Evolutionary conservation across 345 rosid genomes (phyloP), one percentile per base, ranked within the genome.

Genomic region (Salix exigua): DNA sequence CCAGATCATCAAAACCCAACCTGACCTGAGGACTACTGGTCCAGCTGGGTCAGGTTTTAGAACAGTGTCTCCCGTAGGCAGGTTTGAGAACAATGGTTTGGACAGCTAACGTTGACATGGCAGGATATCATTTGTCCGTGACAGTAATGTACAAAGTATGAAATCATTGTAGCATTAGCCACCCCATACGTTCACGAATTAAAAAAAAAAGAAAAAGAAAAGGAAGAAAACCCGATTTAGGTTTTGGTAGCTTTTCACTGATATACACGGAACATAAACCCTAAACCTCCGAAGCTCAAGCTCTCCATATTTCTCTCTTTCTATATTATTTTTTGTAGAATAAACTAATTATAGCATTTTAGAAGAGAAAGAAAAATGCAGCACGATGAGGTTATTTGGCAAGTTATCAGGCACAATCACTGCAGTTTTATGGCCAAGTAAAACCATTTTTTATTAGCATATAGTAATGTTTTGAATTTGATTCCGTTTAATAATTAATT

Each of bases 341-440:
- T 58, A 10, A 58, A n/a, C 1, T n/a, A 11, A 58, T 58, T 46
- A 7, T 10, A 3, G 69, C n/a, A 37, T 6, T 30, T 35, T 7
- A 0, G 26, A 66, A 66, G 42, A 19, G 65, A 38, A 37, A 25
- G n/a, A 84, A 73, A 77, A 85, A 93, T 93, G 99, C 99, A 96
- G 81, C 91, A 96, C 78, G 98, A 94, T 72, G 97, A 94, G 88
- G 97, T 94, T 51, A 96, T 91, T 85, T 96, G 98, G 98, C 96
- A 94, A 72, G 96, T 92, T 50, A 91, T 94, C 87, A 88, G 98
- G 77, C 99, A 96, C 92, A 90, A 88, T 13, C 98, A 94, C 85
- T 96, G 99, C 86, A 96, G 98, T 80, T 94, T 87, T 79, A 94
- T 92, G 98, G 88, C 98, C 87, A 91, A 96, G 98, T 96, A 78